These are phyloP conservation scores for Mycena maculata DNA, from an alignment of 768 basidiomycete genomes.

Conservation along the genomic window DNA sequence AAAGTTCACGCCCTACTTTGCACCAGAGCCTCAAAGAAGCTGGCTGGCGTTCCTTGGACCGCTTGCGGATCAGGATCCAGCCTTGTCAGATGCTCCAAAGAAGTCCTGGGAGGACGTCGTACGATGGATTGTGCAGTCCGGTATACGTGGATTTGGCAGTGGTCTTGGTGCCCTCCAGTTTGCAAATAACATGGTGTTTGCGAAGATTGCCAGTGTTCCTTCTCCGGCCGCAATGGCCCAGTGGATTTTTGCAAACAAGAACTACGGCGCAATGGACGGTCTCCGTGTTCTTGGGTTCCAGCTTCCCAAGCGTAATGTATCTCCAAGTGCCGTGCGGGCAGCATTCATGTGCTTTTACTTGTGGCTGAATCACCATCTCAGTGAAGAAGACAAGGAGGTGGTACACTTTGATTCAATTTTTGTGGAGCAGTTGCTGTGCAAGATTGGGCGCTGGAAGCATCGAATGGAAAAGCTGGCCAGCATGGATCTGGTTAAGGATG, in stretches of 20 bases:
- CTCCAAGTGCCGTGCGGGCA: constrained; percentile 4
- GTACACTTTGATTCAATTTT: constrained; percentile 23
- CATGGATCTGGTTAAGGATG: background rate
- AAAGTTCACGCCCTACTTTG: constrained; percentile 13
- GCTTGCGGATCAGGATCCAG: constrained; percentile 21
- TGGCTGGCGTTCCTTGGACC: constrained; percentile 1
- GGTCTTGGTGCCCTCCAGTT: constrained; percentile 32
- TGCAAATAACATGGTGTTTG: constrained; percentile 29
- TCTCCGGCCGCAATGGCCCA: constrained; percentile 10
- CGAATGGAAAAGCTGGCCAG: background rate
- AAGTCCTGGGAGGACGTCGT: constrained; percentile 3
- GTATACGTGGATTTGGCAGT: constrained; percentile 12
- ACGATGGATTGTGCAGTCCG: constrained; percentile 8
- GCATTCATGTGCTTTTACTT: constrained; percentile 15
- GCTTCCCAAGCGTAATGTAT: background rate
- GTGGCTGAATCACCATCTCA: constrained; percentile 18
- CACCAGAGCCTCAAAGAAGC: background rate
- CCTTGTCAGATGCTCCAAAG: background rate
- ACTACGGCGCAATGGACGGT: constrained; percentile 25
- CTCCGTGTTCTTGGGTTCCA: constrained; percentile 20
- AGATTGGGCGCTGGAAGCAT: constrained; percentile 27
- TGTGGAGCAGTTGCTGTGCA: constrained; percentile 34
- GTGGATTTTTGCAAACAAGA: constrained; percentile 24
- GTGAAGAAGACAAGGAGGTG: background rate
- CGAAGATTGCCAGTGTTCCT: constrained; percentile 9